Evolutionary conservation across 352 stramenopile genomes (phyloP).

Genomic region (Phytopythium oedochilum): DNA sequence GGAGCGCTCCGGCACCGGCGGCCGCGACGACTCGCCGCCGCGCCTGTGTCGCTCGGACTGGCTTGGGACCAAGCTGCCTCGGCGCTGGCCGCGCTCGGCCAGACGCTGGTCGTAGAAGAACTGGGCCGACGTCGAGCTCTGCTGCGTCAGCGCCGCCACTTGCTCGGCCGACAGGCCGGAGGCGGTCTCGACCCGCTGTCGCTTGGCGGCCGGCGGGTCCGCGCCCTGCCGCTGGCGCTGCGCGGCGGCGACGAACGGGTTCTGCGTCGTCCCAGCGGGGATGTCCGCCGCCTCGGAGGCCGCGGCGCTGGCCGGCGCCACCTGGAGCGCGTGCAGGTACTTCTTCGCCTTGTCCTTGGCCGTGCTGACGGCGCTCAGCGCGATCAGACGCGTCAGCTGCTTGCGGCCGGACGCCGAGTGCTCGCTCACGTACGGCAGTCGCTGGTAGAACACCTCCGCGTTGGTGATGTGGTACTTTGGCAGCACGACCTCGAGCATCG

Average conservation of each 20-base stretch:
- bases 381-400: slow-evolving; percentile 68
- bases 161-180: slow-evolving; percentile 55
- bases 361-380: slow-evolving; percentile 47
- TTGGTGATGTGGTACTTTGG: slow-evolving; percentile 80
- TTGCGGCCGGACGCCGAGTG: slow-evolving; percentile 32
- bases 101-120: slow-evolving; percentile 80
- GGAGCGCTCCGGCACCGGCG: slow-evolving; percentile 42
- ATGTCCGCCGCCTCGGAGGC: slow-evolving; percentile 45
- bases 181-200: slow-evolving; percentile 24
- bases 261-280: slow-evolving; percentile 64
- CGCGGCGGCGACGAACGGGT: slow-evolving; percentile 43
- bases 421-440: slow-evolving; percentile 74
- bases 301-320: slow-evolving; percentile 30
- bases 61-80: slow-evolving; percentile 27
- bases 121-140: slow-evolving; percentile 33
- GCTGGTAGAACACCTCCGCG: slow-evolving; percentile 68
- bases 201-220: slow-evolving; percentile 33
- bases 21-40: slow-evolving; percentile 10
- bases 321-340: slow-evolving; percentile 74
- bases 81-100: slow-evolving; percentile 43
- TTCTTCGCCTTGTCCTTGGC: slow-evolving; percentile 75
- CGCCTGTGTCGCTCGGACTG: slow-evolving; percentile 13
- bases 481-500: slow-evolving; percentile 36
- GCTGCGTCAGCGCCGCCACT: slow-evolving; percentile 53
- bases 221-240: slow-evolving; percentile 7